Percentiles rank a stretch among this genome's conserved stretches.
Evolutionary conservation across 805 yeast genomes (phyloP).

Genomic region (Cyberlindnera sargentensis): DNA sequence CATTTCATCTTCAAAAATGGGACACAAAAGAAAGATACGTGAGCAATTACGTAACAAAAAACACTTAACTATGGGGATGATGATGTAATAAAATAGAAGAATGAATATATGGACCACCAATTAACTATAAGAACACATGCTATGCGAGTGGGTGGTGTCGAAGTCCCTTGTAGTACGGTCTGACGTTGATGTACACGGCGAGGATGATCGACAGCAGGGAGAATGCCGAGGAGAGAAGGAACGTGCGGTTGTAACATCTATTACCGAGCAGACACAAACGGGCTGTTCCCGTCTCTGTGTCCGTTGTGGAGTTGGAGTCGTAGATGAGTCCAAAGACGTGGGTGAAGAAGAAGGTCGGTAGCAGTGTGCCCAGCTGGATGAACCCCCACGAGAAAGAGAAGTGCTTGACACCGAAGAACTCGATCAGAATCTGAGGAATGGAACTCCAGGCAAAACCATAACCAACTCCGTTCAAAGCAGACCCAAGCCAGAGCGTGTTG

Average conservation of each 20-base stretch:
- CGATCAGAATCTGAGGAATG: slow-evolving; percentile 71
- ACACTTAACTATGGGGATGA: neutral
- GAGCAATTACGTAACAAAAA: too few species aligned
- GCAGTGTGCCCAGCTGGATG: slow-evolving; percentile 57
- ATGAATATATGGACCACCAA: too few species aligned
- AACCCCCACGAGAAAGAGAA: slow-evolving; percentile 74
- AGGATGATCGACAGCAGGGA: slow-evolving; percentile 14
- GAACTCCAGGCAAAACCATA: slow-evolving; percentile 71
- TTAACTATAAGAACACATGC: too few species aligned
- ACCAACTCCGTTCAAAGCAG: slow-evolving; percentile 57
- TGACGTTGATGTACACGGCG: slow-evolving; percentile 13
- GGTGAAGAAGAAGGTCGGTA: slow-evolving; percentile 55
- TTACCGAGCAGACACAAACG: slow-evolving; percentile 20
- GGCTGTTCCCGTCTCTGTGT: slow-evolving; percentile 6
- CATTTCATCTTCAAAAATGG: too few species aligned
- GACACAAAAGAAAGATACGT: too few species aligned
- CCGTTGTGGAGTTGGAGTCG: slow-evolving; percentile 36
- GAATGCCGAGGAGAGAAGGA: slow-evolving; percentile 30
- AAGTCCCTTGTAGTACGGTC: slow-evolving; percentile 2
- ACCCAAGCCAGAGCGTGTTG: slow-evolving; percentile 38
- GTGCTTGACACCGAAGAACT: slow-evolving; percentile 58
- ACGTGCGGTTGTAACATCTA: slow-evolving; percentile 34
- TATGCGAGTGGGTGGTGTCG: too few species aligned
- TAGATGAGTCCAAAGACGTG: slow-evolving; percentile 56
- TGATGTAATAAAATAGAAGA: neutral